These are phyloP conservation scores for Patellaria atrata DNA, from an alignment of 495 filamentous ascomycete species.

Conservation along the genomic window DNA sequence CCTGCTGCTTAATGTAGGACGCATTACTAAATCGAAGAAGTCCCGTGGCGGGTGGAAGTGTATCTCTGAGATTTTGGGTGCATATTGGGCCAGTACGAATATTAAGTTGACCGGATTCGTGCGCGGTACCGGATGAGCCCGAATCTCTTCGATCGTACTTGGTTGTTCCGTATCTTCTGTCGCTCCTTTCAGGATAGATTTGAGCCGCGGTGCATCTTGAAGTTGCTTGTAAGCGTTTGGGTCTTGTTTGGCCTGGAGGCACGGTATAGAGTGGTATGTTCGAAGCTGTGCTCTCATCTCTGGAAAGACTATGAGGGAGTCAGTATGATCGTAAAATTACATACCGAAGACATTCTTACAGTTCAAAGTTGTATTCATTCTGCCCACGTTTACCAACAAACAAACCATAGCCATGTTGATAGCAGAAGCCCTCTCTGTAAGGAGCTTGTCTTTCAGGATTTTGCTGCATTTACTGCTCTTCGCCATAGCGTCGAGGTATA, in stretches of 20 bases:
- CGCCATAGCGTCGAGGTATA: constrained; percentile 98
- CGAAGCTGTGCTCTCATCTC: constrained; percentile 98
- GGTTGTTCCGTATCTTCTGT: constrained; percentile 89
- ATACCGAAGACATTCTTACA: constrained; percentile 41
- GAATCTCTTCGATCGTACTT: constrained; percentile 70
- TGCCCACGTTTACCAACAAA: constrained; percentile 86
- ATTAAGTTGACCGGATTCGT: constrained; percentile 97
- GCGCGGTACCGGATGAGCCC: constrained; percentile 48
- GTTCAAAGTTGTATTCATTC: constrained; percentile 98
- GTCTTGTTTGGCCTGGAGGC: constrained; percentile 85
- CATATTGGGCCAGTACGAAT: constrained; percentile 85
- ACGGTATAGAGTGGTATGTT: constrained; percentile 96
- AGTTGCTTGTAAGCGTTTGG: constrained; percentile 95
- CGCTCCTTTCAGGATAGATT: constrained; percentile 94
- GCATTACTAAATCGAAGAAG: constrained; percentile 95
- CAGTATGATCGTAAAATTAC: neutral
- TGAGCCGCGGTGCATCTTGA: constrained; percentile 88
- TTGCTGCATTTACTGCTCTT: constrained; percentile 98
- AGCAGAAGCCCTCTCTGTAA: constrained; percentile 79
- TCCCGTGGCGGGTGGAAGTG: constrained; percentile 79
- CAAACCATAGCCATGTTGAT: constrained; percentile 99
- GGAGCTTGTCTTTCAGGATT: constrained; percentile 90
- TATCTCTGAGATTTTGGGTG: constrained; percentile 77
- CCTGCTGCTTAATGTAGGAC: constrained; percentile 62
- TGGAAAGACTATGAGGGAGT: constrained; percentile 62